Evolutionary conservation across 805 yeast species (phyloP).

Genomic region (Naumovozyma baii): DNA sequence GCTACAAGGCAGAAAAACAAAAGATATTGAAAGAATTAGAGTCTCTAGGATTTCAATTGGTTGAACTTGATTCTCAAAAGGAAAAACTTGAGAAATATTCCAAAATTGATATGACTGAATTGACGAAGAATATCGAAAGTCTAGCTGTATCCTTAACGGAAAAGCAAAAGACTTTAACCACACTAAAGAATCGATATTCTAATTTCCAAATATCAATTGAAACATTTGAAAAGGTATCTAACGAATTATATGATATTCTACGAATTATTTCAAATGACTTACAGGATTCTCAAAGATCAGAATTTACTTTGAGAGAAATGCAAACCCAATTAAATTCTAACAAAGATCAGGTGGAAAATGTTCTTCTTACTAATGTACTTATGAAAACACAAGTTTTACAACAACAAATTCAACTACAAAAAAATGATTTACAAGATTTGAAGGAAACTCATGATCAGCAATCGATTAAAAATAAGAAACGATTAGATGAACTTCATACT

Average conservation of each 20-base stretch:
- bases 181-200: conserved; percentile 39
- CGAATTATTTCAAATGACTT: conserved; percentile 40
- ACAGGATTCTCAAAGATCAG: conserved; percentile 31
- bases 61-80: conserved; percentile 48
- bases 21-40: conserved; percentile 49
- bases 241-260: conserved; percentile 23
- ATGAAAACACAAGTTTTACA: conserved; percentile 32
- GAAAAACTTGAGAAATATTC: conserved; percentile 53
- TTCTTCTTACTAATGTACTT: conserved; percentile 33
- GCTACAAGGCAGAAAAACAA: conserved; percentile 55
- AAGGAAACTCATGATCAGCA: conserved; percentile 36
- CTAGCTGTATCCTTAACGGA: conserved; percentile 35
- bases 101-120: conserved; percentile 48
- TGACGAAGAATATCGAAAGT: conserved; percentile 44
- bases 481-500: conserved; percentile 35
- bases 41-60: conserved; percentile 45
- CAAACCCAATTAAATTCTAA: conserved; percentile 37
- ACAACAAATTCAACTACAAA: conserved; percentile 42
- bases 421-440: conserved; percentile 40
- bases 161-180: conserved; percentile 32
- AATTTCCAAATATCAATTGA: conserved; percentile 47
- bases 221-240: conserved; percentile 37
- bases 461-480: conserved; percentile 37
- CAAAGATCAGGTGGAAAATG: conserved; percentile 34
- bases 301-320: conserved; percentile 39